A percentile compares a stretch with the other conserved stretches of the same genome.
These are phyloP conservation scores for Trifolium dubium DNA, from an alignment of 306 rosid genomes.

Conservation along the genomic window DNA sequence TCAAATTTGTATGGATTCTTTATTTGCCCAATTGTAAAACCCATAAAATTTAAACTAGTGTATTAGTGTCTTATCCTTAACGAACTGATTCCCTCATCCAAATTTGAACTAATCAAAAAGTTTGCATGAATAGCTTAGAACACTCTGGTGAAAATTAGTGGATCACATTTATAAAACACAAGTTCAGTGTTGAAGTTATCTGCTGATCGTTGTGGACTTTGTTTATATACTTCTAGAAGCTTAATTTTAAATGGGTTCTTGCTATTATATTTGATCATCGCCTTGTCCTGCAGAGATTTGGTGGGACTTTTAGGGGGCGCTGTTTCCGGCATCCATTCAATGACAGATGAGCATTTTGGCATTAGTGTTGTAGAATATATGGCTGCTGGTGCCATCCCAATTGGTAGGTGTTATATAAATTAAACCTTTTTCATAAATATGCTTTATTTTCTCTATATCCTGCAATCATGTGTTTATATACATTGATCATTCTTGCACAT, in stretches of 20 bases:
- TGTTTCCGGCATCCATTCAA: constrained; percentile 88
- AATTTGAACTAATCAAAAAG: not conserved
- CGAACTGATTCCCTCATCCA: not conserved
- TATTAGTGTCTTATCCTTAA: not conserved
- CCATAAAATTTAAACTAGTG: not conserved
- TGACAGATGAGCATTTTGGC: constrained; percentile 98
- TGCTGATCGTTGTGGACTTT: not conserved
- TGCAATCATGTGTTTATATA: not conserved
- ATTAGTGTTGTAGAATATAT: constrained; percentile 93
- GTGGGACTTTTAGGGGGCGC: constrained; percentile 75
- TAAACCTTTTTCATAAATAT: constrained; percentile 1
- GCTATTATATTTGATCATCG: constrained; percentile 24
- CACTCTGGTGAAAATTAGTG: not conserved
- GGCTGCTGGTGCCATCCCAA: constrained; percentile 98
- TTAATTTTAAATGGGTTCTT: constrained; percentile 22
- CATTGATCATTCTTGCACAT: constrained; percentile 24
- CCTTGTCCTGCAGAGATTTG: constrained; percentile 67
- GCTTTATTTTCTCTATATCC: not conserved
- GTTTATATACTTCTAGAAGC: constrained; percentile 20
- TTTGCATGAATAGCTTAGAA: not conserved
- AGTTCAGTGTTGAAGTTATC: not conserved
- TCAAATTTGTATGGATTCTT: not conserved
- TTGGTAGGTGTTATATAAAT: constrained; percentile 60
- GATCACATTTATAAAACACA: not conserved
- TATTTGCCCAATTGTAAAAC: not conserved